phyloP scores from a whole-genome alignment of 2,329 filamentous ascomycete genomes.

The Ascomycota sp. region DNA sequence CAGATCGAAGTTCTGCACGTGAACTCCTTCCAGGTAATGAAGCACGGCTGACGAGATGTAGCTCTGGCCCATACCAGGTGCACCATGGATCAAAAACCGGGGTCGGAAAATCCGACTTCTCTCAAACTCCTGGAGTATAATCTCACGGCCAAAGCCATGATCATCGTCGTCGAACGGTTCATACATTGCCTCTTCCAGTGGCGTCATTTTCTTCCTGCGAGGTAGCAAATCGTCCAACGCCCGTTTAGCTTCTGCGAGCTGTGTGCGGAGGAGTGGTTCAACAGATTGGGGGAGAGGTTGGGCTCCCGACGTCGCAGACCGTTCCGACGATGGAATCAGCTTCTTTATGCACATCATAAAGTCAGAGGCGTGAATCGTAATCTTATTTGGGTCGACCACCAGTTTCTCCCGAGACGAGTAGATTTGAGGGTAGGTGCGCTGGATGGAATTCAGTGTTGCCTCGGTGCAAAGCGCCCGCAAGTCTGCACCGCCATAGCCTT shows the following conservation, averaged over 20 bases:
- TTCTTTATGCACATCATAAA: slow-evolving; percentile 97
- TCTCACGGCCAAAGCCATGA: slow-evolving; percentile 69
- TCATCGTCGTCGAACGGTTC: slow-evolving; percentile 70
- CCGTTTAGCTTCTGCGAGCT: slow-evolving; percentile 47
- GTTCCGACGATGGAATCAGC: slow-evolving; percentile 84
- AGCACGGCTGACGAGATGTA: slow-evolving; percentile 73
- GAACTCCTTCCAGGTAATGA: slow-evolving; percentile 79
- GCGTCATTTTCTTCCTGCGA: slow-evolving; percentile 67
- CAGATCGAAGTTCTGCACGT: slow-evolving; percentile 88
- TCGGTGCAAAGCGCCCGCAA: slow-evolving; percentile 87
- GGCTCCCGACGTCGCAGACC: slow-evolving; percentile 70
- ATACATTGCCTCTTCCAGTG: slow-evolving; percentile 82
- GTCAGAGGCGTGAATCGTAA: slow-evolving; percentile 76
- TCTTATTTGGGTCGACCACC: slow-evolving; percentile 65
- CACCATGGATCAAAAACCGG: slow-evolving; percentile 63
- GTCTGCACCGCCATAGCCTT: slow-evolving; percentile 93
- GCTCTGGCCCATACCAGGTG: slow-evolving; percentile 77
- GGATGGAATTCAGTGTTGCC: slow-evolving; percentile 85
- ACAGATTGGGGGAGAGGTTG: slow-evolving; percentile 60
- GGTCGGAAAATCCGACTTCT: slow-evolving; percentile 75
- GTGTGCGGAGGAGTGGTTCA: slow-evolving; percentile 58
- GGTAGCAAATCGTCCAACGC: slow-evolving; percentile 62
- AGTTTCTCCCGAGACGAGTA: slow-evolving; percentile 82
- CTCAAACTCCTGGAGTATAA: slow-evolving; percentile 59
- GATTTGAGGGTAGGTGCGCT: slow-evolving; percentile 89